Evolutionary conservation across 192 early-diverging fungal genomes (phyloP).

Genomic region (Pilaira anomala): DNA sequence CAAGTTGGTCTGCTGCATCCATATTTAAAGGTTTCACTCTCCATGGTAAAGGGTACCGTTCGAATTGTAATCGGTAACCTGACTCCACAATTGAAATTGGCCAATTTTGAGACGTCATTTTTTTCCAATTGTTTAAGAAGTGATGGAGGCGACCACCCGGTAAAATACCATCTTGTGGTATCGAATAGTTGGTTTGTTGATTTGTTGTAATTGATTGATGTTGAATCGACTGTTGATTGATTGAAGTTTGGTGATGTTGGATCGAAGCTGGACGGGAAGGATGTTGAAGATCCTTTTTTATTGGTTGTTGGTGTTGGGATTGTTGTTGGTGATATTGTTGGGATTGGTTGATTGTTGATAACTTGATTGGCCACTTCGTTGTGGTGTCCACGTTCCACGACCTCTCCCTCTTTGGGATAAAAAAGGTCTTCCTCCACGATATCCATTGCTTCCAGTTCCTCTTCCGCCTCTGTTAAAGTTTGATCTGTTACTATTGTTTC

Average conservation of each 20-base stretch:
- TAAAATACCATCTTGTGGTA: conserved; percentile 8
- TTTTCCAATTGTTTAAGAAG: neutral
- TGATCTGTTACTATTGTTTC: too few species aligned
- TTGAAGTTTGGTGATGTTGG: neutral
- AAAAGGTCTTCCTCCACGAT: too few species aligned
- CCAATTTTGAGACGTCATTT: neutral
- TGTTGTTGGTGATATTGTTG: too few species aligned
- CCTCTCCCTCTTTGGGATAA: too few species aligned
- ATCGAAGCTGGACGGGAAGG: too few species aligned
- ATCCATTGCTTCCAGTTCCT: too few species aligned
- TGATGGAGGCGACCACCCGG: neutral
- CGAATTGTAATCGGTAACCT: conserved; percentile 1
- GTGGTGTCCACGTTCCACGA: too few species aligned
- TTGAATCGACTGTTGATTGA: neutral
- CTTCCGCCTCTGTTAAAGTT: too few species aligned
- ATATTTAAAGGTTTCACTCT: neutral
- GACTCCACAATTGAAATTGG: neutral
- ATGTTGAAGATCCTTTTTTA: too few species aligned
- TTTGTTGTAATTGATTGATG: neutral
- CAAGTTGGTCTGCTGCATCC: neutral
- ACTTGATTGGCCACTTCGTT: too few species aligned
- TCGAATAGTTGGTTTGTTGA: neutral
- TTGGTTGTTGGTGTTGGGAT: too few species aligned
- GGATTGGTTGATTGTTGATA: too few species aligned
- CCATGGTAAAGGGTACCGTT: neutral